Evolutionary conservation across 768 basidiomycete genomes (phyloP), one percentile per base, ranked within the genome.

Genomic region (Psilocybe sp.): DNA sequence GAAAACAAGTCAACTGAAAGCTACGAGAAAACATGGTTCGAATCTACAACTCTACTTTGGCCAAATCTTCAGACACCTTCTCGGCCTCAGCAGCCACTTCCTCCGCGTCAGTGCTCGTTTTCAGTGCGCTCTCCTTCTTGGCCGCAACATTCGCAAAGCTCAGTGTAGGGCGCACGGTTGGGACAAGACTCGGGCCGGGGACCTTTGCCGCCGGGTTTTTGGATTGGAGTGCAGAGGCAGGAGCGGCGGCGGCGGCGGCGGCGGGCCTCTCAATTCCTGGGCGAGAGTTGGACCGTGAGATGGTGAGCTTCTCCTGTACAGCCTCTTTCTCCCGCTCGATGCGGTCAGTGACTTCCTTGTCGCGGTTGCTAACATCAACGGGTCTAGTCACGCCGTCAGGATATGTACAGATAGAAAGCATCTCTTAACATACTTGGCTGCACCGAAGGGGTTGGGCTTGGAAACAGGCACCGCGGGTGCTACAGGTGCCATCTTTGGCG

Each of bases 81-180:
- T 49, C 59, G 34, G 44, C 34, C 16, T 40, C 42, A 42, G n/a
- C 32, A 11, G 55, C 54, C 15, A 36, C 36, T 40, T 47, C 40
- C 13, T 64, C 60, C 14, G 50, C 50, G 15, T 59, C 62, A 14
- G 47, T 57, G 12, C 49, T 53, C 20, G 47, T 60, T 37, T 50
- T 55, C 15, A 51, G 55, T 15, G 53, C 58, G 8, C 57, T 59
- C 19, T 74, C 75, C 58, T 74, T 78, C 62, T 72, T 77, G 13
- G 79, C 76, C 1, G 88, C 87, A 35, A 85, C 92, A 47, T 76
- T 85, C 0, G 92, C 91, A 58, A 95, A 95, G 62, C 90, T 92
- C 56, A 93, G 73, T 4, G 79, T 75, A 0, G 90, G 85, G 47
- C 89, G 77, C 12, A 92, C 81, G 42, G 69, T 83, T 2, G 82